These are phyloP conservation scores for Amanita pseudoporphyria DNA, from an alignment of 768 basidiomycete species.

Conservation along the genomic window DNA sequence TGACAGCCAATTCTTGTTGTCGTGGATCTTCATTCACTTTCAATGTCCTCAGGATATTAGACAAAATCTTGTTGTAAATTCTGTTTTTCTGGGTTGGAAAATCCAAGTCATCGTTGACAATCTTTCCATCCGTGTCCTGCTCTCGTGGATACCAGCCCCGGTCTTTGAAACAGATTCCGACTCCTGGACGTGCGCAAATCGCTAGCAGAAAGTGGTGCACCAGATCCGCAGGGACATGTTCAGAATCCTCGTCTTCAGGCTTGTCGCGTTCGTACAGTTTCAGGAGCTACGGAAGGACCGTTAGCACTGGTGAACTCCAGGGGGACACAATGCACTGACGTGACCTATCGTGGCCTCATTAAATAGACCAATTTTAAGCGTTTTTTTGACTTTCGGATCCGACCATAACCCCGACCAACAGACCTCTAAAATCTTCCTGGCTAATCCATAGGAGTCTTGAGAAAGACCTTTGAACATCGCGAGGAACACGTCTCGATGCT, in stretches of 20 bases:
- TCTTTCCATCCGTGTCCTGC: conserved; percentile 29
- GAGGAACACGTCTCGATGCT: conserved; percentile 55
- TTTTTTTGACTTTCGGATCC: conserved; percentile 63
- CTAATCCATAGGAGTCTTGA: conserved; percentile 55
- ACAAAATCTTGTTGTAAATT: conserved; percentile 77
- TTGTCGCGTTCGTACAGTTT: conserved; percentile 62
- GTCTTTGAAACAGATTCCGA: conserved; percentile 82
- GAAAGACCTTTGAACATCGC: conserved; percentile 63
- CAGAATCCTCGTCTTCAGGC: conserved; percentile 37
- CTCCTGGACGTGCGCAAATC: conserved; percentile 71
- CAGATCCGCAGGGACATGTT: conserved; percentile 64
- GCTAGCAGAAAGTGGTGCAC: conserved; percentile 83
- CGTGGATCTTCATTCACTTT: conserved; percentile 86
- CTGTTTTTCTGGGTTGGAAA: conserved; percentile 23
- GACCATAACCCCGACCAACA: conserved; percentile 74
- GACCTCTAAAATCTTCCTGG: conserved; percentile 57
- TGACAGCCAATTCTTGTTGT: conserved; percentile 77
- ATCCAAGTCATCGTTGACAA: conserved; percentile 25
- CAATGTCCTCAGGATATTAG: conserved; percentile 60
- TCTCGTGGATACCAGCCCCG: conserved; percentile 87
- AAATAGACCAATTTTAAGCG: conserved; percentile 63
- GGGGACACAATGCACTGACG: conserved; percentile 23
- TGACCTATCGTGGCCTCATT: conserved; percentile 55
- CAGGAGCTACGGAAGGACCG: conserved; percentile 35
- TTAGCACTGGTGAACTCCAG: not conserved